These are phyloP conservation scores for Cyberlindnera galapagoensis DNA, from an alignment of 805 yeast genomes.

Conservation along the genomic window DNA sequence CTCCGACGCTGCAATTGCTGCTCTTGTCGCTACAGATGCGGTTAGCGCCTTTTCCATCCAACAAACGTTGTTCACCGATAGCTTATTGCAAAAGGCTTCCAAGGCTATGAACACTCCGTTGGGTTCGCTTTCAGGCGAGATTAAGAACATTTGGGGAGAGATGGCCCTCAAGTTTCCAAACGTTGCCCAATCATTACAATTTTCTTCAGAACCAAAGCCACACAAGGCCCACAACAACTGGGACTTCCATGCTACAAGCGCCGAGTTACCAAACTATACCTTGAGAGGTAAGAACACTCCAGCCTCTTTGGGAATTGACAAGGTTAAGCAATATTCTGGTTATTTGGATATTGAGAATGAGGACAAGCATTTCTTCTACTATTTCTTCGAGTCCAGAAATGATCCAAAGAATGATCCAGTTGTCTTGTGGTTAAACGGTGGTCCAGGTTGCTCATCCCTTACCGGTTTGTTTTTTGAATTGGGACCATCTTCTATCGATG, in stretches of 20 bases:
- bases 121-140: conserved; percentile 40
- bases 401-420: conserved; percentile 85
- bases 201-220: conserved; percentile 44
- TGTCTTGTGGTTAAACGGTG: conserved; percentile 88
- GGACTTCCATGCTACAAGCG: conserved; percentile 35
- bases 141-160: conserved; percentile 55
- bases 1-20: conserved; percentile 16
- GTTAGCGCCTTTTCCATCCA: conserved; percentile 27
- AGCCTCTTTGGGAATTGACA: conserved; percentile 65
- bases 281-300: conserved; percentile 60
- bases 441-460: conserved; percentile 90
- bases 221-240: conserved; percentile 23
- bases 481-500: conserved; percentile 69
- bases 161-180: conserved; percentile 56
- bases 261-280: conserved; percentile 40
- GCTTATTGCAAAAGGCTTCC: conserved; percentile 42
- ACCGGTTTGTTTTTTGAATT: conserved; percentile 84
- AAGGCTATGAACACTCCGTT: conserved; percentile 44
- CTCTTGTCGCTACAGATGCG: conserved; percentile 11
- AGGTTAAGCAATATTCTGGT: conserved; percentile 77
- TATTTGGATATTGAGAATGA: conserved; percentile 76
- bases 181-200: conserved; percentile 42
- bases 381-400: conserved; percentile 86
- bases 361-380: conserved; percentile 80
- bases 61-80: conserved; percentile 25